Conservation (phyloP, 2,329 filamentous ascomycete genomes). For the Colletotrichum siamense region DNA sequence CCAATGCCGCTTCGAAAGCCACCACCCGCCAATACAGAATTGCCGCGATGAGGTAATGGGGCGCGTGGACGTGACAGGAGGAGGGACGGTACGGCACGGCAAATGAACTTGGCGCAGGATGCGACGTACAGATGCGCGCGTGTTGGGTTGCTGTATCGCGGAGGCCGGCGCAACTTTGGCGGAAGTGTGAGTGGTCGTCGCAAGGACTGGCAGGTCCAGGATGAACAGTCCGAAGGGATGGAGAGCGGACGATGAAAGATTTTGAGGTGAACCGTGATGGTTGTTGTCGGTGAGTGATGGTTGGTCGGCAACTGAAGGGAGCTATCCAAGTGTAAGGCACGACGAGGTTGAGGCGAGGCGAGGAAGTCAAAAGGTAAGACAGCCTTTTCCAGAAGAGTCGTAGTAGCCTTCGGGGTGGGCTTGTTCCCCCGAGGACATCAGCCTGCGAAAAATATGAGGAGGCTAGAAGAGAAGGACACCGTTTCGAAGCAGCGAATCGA, state of each 20-base stretch:
- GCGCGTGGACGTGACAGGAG: background rate
- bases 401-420: background rate
- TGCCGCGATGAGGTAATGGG: background rate
- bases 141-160: background rate
- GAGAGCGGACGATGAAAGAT: background rate
- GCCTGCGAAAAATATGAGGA: background rate
- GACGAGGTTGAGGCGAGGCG: background rate
- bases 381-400: background rate
- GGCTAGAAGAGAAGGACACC: background rate
- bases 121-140: background rate
- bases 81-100: background rate
- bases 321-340: background rate
- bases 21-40: background rate
- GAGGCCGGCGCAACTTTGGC: background rate
- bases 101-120: background rate
- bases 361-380: background rate
- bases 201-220: background rate
- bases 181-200: background rate
- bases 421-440: background rate
- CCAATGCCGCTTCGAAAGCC: constrained; percentile 2
- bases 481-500: background rate
- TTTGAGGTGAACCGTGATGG: background rate
- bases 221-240: background rate
- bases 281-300: constrained; percentile 2
- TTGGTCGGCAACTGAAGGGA: background rate